A percentile compares a stretch with the other conserved stretches of the same genome.
phyloP scores from a whole-genome alignment of 2,329 filamentous ascomycete species.

The Dryadomyces quercus-mongolicae region DNA sequence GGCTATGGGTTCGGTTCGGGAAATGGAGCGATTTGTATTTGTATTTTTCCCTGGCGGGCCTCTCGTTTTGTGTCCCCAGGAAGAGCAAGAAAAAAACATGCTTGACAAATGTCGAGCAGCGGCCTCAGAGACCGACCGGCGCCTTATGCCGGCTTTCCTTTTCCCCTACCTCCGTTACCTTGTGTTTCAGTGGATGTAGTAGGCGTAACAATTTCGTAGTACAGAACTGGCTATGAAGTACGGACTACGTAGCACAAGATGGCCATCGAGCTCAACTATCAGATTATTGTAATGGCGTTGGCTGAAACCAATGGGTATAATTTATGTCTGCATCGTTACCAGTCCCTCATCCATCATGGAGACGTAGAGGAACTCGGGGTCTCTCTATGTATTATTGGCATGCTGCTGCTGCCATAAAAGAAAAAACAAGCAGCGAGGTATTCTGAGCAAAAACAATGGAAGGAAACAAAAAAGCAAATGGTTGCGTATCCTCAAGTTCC shows the following conservation, averaged over 20 bases:
- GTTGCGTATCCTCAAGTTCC: neutral
- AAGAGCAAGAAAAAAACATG: conserved; percentile 22
- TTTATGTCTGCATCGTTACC: neutral
- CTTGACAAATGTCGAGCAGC: conserved; percentile 44
- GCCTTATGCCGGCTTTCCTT: conserved; percentile 46
- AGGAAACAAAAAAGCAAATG: neutral
- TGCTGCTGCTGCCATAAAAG: neutral
- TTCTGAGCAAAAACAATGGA: neutral
- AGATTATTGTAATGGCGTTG: neutral
- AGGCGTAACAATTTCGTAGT: too few relatives aligned
- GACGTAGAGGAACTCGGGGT: neutral
- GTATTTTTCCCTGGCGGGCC: neutral
- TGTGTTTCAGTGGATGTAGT: neutral
- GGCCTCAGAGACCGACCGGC: conserved; percentile 67
- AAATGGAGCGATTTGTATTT: conserved; percentile 28
- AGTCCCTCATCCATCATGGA: neutral
- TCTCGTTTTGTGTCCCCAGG: too few relatives aligned
- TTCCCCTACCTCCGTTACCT: neutral
- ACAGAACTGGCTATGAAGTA: too few relatives aligned
- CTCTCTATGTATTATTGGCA: neutral
- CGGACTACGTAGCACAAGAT: neutral
- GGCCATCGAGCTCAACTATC: neutral
- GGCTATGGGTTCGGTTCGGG: conserved; percentile 17
- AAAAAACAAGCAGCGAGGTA: neutral
- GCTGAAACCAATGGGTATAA: neutral